phyloP scores from a whole-genome alignment of 2,329 filamentous ascomycete genomes.

The Ophiostoma pallidulum region DNA sequence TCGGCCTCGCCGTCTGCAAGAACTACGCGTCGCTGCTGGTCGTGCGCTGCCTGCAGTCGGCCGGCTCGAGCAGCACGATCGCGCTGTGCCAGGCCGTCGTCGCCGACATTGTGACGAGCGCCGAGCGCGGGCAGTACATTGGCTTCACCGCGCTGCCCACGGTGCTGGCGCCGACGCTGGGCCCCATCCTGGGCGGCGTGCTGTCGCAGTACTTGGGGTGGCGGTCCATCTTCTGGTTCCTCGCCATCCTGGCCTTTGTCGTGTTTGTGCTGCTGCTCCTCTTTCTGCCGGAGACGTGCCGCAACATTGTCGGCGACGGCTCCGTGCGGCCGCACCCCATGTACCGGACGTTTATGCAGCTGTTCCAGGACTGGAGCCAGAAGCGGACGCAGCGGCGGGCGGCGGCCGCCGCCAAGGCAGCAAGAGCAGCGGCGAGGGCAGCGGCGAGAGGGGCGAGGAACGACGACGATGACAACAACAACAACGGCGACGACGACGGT shows the following conservation, averaged over 20 bases:
- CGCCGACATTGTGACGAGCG: slow-evolving; percentile 58
- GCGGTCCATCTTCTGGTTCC: slow-evolving; percentile 62
- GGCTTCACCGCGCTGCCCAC: slow-evolving; percentile 52
- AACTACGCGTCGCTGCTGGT: slow-evolving; percentile 49
- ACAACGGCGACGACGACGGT: neutral
- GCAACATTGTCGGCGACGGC: slow-evolving; percentile 54
- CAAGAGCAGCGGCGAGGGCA: neutral
- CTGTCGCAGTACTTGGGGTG: slow-evolving; percentile 55
- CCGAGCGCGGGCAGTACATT: slow-evolving; percentile 65
- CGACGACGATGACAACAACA: neutral
- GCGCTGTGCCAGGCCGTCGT: slow-evolving; percentile 63
- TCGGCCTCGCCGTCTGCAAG: slow-evolving; percentile 49
- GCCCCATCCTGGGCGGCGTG: slow-evolving; percentile 55
- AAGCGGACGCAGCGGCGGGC: slow-evolving; percentile 26
- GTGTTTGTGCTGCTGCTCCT: slow-evolving; percentile 47
- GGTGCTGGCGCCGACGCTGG: slow-evolving; percentile 45
- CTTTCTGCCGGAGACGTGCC: slow-evolving; percentile 50
- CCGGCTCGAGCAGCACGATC: slow-evolving; percentile 59
- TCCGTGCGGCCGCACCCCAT: slow-evolving; percentile 47
- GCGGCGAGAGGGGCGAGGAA: too few species aligned
- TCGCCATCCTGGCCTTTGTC: slow-evolving; percentile 42
- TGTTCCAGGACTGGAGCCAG: slow-evolving; percentile 23
- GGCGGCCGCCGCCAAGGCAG: too few species aligned
- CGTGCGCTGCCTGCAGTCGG: slow-evolving; percentile 52
- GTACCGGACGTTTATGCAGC: slow-evolving; percentile 48